A percentile compares a stretch with the other conserved stretches of the same genome.
These are phyloP conservation scores for Saturnispora bothae DNA, from an alignment of 805 yeast species.

Conservation along the genomic window DNA sequence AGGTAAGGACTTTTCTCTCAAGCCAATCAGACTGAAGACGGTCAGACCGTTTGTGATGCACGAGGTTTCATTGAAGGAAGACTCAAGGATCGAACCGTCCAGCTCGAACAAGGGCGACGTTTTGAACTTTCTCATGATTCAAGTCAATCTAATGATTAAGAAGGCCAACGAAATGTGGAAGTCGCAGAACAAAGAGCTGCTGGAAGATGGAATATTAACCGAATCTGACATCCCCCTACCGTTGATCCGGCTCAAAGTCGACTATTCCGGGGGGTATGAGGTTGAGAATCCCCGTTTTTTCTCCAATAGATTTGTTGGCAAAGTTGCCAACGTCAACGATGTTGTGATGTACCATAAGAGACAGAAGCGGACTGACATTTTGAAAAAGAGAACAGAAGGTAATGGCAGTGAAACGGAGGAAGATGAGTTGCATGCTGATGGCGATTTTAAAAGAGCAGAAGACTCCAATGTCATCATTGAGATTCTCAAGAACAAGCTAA, in stretches of 20 bases:
- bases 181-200: constrained; percentile 19
- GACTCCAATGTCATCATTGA: constrained; percentile 27
- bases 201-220: constrained; percentile 19
- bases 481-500: constrained; percentile 52
- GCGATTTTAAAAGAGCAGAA: constrained; percentile 17
- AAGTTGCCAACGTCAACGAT: constrained; percentile 84
- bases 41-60: constrained; percentile 77
- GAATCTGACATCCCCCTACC: constrained; percentile 60
- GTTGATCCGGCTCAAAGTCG: constrained; percentile 70
- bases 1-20: constrained; percentile 44
- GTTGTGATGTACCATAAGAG: constrained; percentile 57
- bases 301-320: constrained; percentile 82
- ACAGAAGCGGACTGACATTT: constrained; percentile 22
- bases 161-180: constrained; percentile 45
- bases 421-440: constrained; percentile 7
- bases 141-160: constrained; percentile 58
- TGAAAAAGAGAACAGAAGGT: background rate
- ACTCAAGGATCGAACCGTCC: constrained; percentile 47
- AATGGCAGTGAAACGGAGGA: background rate
- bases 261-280: constrained; percentile 83
- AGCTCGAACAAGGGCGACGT: constrained; percentile 51
- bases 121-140: constrained; percentile 43
- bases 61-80: constrained; percentile 45
- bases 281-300: constrained; percentile 86
- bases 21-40: constrained; percentile 53